phyloP scores from a whole-genome alignment of 1,139 yeast species.

The Debaryomycetaceae sp. region DNA sequence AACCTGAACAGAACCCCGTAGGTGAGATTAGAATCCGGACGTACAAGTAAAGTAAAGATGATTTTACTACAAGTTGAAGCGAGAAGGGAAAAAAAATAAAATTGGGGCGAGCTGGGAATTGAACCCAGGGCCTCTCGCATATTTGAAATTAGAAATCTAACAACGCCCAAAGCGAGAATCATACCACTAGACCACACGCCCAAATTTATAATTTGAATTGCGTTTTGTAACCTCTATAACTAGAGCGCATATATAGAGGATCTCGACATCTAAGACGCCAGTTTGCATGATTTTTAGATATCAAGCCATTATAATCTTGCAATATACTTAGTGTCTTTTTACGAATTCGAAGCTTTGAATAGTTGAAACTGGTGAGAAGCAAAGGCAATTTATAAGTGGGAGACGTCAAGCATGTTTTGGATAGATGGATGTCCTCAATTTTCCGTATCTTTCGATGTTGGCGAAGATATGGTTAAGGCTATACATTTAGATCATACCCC shows the following conservation, averaged over 20 bases:
- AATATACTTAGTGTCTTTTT: no score
- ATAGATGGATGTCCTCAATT: slow-evolving; percentile 32
- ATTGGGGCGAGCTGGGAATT: slow-evolving; percentile 19
- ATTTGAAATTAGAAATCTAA: slow-evolving; percentile 9
- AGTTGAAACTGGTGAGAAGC: no score
- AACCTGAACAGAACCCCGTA: no score
- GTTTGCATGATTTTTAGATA: no score
- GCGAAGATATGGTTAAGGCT: slow-evolving; percentile 22
- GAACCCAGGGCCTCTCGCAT: slow-evolving; percentile 21
- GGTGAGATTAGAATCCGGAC: not conserved
- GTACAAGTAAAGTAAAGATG: not conserved
- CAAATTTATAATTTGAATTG: slow-evolving; percentile 4
- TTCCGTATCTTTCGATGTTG: slow-evolving; percentile 25
- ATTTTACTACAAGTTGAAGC: not conserved
- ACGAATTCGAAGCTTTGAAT: no score
- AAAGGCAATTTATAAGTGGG: no score
- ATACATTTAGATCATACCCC: slow-evolving; percentile 33
- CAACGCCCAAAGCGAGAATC: slow-evolving; percentile 19
- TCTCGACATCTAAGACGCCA: not conserved
- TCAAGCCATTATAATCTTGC: no score
- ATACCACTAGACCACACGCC: slow-evolving; percentile 21
- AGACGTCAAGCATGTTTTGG: slow-evolving; percentile 44
- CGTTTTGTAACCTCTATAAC: not conserved
- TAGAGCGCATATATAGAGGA: not conserved
- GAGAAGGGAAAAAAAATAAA: slow-evolving; percentile 8